phyloP scores from a whole-genome alignment of 306 rosid species.

The Macrotyloma uniflorum region DNA sequence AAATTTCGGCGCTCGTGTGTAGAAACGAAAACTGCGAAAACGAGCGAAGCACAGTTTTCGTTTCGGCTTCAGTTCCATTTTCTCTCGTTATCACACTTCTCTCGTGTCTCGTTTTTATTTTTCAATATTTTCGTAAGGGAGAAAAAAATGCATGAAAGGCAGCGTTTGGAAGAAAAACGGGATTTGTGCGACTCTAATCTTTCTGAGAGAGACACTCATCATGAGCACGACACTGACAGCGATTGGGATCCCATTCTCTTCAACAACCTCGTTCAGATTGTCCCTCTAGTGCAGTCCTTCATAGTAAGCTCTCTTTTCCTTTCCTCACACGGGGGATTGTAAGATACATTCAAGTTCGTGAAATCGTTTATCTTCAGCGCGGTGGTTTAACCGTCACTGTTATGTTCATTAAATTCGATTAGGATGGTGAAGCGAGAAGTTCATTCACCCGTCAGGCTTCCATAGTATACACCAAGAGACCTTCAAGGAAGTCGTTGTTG shows the following conservation, averaged over 20 bases:
- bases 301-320: slow-evolving; percentile 40
- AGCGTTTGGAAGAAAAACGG: neutral
- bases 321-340: neutral
- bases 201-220: neutral
- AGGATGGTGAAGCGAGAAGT: slow-evolving; percentile 72
- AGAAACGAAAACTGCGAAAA: too few species aligned
- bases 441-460: slow-evolving; percentile 74
- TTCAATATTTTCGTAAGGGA: too few species aligned
- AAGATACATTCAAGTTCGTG: neutral
- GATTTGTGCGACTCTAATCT: neutral
- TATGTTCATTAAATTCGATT: slow-evolving; percentile 28
- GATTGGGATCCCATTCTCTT: slow-evolving; percentile 66
- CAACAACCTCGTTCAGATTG: slow-evolving; percentile 74
- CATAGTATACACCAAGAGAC: slow-evolving; percentile 74
- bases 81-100: too few species aligned
- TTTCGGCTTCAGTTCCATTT: too few species aligned
- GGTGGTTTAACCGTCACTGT: neutral
- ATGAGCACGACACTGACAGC: neutral
- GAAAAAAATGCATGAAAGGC: neutral
- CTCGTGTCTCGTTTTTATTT: too few species aligned
- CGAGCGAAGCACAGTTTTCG: too few species aligned
- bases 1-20: too few species aligned
- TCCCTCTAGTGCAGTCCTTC: slow-evolving; percentile 77
- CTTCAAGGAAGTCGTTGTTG: slow-evolving; percentile 64
- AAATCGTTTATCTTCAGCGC: neutral